Conservation (phyloP, 2,329 filamentous ascomycete genomes). For the Cytospora chrysosperma region DNA sequence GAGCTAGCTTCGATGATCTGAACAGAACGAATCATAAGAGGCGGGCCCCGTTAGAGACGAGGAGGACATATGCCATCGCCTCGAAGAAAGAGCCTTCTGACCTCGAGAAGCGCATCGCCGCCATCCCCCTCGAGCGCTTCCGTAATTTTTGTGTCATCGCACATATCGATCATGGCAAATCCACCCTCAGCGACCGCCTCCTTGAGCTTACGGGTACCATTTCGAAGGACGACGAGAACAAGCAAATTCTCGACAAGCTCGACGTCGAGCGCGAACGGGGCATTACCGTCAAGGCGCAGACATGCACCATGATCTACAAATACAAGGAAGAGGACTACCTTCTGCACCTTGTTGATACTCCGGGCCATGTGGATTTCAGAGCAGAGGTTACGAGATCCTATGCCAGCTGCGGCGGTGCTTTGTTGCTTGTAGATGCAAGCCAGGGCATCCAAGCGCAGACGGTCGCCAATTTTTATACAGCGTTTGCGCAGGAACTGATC, state of each 20-base stretch:
- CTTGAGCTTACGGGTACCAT: slow-evolving; percentile 95
- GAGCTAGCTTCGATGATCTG: neutral
- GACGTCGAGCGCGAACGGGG: slow-evolving; percentile 95
- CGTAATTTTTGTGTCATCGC: slow-evolving; percentile 99
- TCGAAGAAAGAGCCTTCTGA: slow-evolving; percentile 33
- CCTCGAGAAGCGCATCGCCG: slow-evolving; percentile 62
- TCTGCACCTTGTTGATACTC: slow-evolving; percentile 92
- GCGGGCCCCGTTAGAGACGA: neutral
- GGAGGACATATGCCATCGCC: slow-evolving; percentile 20
- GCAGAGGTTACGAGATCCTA: slow-evolving; percentile 96
- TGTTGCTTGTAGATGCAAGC: slow-evolving; percentile 91
- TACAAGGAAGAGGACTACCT: slow-evolving; percentile 85
- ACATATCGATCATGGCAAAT: slow-evolving; percentile 98
- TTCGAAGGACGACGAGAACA: slow-evolving; percentile 73
- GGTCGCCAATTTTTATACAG: slow-evolving; percentile 96
- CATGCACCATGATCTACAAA: slow-evolving; percentile 95
- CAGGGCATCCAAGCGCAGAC: slow-evolving; percentile 98
- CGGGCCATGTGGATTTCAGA: slow-evolving; percentile 95
- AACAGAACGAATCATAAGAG: neutral
- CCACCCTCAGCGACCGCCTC: slow-evolving; percentile 87
- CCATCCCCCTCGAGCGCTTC: slow-evolving; percentile 75
- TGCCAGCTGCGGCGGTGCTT: slow-evolving; percentile 88
- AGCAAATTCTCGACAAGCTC: slow-evolving; percentile 94
- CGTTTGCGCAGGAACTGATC: slow-evolving; percentile 84
- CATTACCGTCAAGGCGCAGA: slow-evolving; percentile 98